Percentiles rank a stretch among this genome's conserved stretches.
These are phyloP conservation scores for Epichloe hybrida DNA, from an alignment of 2,329 filamentous ascomycete species.

Conservation along the genomic window DNA sequence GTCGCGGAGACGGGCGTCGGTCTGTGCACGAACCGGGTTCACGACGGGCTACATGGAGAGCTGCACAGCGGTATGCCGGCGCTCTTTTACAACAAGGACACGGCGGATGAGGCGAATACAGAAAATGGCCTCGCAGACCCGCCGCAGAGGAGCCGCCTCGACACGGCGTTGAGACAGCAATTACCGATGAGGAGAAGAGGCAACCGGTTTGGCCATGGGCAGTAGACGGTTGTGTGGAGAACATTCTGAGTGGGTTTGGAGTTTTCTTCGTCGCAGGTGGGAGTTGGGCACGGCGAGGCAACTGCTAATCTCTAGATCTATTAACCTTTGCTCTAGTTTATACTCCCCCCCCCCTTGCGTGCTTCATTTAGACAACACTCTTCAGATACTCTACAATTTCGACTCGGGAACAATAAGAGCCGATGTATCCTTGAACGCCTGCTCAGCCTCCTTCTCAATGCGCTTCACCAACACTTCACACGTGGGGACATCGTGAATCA, in stretches of 20 bases:
- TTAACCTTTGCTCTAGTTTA: too few species aligned
- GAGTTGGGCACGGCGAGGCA: too few species aligned
- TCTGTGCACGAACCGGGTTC: conserved; percentile 7
- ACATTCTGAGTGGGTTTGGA: too few species aligned
- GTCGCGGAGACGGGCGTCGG: conserved; percentile 20
- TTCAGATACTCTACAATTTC: conserved; percentile 38
- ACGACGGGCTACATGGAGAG: conserved; percentile 5
- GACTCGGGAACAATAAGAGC: conserved; percentile 40
- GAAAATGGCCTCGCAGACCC: not conserved
- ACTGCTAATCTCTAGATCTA: too few species aligned
- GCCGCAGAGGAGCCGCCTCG: conserved; percentile 4
- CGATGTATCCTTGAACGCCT: conserved; percentile 46
- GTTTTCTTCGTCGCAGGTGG: too few species aligned
- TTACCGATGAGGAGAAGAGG: not conserved
- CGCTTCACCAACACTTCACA: conserved; percentile 55
- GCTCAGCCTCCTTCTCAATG: conserved; percentile 65
- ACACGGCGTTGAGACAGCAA: conserved; percentile 8
- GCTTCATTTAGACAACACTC: too few species aligned
- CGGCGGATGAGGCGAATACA: not conserved
- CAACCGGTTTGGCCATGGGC: too few species aligned
- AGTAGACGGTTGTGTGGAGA: not conserved
- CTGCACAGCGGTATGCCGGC: conserved; percentile 10
- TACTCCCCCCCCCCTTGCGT: too few species aligned
- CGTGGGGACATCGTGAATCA: conserved; percentile 73
- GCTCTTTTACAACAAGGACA: conserved; percentile 7